Evolutionary conservation across 768 basidiomycete genomes (phyloP).

Genomic region (Lentinula sp.): DNA sequence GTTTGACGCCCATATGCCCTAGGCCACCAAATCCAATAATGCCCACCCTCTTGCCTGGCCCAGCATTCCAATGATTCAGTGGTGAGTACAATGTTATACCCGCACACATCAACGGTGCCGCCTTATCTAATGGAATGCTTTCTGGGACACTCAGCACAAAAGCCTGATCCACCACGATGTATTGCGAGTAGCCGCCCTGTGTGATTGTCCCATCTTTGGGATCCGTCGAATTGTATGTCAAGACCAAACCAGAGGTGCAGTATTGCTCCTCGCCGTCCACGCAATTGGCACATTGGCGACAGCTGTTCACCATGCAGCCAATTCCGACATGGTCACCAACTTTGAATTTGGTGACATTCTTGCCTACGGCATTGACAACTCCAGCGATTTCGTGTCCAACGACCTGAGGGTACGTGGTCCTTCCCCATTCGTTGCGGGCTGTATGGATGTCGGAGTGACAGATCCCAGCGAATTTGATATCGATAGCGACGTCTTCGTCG

Average conservation of each 20-base stretch:
- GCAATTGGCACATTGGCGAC: slow-evolving; percentile 42
- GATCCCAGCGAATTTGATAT: slow-evolving; percentile 45
- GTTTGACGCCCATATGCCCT: slow-evolving; percentile 17
- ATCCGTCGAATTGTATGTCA: slow-evolving; percentile 37
- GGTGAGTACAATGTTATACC: slow-evolving; percentile 61
- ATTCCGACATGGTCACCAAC: slow-evolving; percentile 53
- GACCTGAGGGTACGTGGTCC: slow-evolving; percentile 24
- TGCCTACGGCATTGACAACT: slow-evolving; percentile 44
- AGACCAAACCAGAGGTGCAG: slow-evolving; percentile 12
- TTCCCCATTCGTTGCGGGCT: slow-evolving; percentile 31
- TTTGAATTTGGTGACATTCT: slow-evolving; percentile 48
- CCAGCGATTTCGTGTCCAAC: slow-evolving; percentile 55
- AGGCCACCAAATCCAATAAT: slow-evolving; percentile 63
- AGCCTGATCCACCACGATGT: slow-evolving; percentile 39
- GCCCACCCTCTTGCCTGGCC: slow-evolving; percentile 61
- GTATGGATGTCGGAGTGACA: slow-evolving; percentile 49
- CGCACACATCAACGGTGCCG: slow-evolving; percentile 61
- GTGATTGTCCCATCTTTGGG: slow-evolving; percentile 34
- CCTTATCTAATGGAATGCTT: slow-evolving; percentile 40
- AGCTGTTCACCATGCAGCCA: slow-evolving; percentile 45
- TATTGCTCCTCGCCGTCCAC: slow-evolving; percentile 50
- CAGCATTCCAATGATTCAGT: slow-evolving; percentile 38
- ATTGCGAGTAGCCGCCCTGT: slow-evolving; percentile 44
- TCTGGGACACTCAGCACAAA: slow-evolving; percentile 60
- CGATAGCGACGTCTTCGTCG: slow-evolving; percentile 51